These are phyloP conservation scores for Millerozyma acaciae DNA, from an alignment of 805 yeast genomes.

Conservation along the genomic window DNA sequence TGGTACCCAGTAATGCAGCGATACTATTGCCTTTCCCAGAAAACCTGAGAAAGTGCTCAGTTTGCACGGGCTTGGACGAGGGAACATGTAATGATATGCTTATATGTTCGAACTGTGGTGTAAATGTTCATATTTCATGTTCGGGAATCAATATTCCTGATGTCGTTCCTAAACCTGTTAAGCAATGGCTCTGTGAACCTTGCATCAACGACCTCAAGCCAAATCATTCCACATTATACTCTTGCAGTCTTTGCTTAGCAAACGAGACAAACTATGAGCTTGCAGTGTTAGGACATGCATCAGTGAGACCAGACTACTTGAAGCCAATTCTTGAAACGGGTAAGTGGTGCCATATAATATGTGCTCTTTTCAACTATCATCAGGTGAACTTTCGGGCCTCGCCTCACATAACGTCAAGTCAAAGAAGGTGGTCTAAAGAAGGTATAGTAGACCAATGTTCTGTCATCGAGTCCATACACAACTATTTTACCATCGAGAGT, in stretches of 20 bases:
- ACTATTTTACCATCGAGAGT: constrained; percentile 23
- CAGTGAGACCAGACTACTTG: constrained; percentile 56
- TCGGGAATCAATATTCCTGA: constrained; percentile 45
- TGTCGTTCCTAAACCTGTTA: constrained; percentile 21
- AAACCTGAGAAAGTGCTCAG: constrained; percentile 45
- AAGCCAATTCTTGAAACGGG: constrained; percentile 61
- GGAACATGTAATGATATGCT: constrained; percentile 34
- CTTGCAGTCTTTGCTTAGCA: constrained; percentile 63
- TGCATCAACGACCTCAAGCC: constrained; percentile 73
- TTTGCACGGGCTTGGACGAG: constrained; percentile 46
- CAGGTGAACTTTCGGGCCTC: constrained; percentile 45
- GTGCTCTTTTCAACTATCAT: constrained; percentile 57
- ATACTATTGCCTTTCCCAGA: constrained; percentile 19
- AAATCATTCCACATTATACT: constrained; percentile 48
- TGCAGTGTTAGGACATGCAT: constrained; percentile 37
- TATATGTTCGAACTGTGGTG: constrained; percentile 62
- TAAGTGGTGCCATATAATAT: constrained; percentile 73
- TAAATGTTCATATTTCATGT: constrained; percentile 67
- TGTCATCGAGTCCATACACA: constrained; percentile 13
- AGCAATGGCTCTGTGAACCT: constrained; percentile 74
- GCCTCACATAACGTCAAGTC: constrained; percentile 7
- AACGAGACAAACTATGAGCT: constrained; percentile 48
- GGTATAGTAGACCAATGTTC: constrained; percentile 27
- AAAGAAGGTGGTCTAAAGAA: constrained; percentile 5
- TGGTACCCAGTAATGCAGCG: constrained; percentile 13